Conservation (phyloP, 768 basidiomycete species). For the Tulasnella sp. region DNA sequence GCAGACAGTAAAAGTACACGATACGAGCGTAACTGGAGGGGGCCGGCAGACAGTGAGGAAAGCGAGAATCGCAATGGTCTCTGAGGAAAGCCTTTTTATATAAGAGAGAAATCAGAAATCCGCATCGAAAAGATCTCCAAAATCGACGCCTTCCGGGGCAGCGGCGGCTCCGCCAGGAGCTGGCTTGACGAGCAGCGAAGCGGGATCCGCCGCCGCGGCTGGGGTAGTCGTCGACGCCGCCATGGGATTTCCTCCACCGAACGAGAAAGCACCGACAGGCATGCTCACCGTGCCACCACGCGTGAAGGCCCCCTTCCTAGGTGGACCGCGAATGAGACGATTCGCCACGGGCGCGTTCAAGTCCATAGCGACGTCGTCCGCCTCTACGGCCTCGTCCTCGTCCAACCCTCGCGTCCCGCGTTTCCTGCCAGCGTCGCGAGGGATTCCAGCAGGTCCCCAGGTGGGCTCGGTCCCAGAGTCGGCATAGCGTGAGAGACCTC, state of each 20-base stretch:
- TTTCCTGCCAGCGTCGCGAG: neutral
- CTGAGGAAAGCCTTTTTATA: neutral
- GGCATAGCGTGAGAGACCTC: constrained; percentile 18
- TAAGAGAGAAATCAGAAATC: constrained; percentile 8
- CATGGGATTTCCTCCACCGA: neutral
- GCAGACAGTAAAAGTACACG: neutral
- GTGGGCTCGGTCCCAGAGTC: constrained; percentile 24
- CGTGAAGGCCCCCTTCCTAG: neutral
- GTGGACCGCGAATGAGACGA: constrained; percentile 17
- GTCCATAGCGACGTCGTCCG: constrained; percentile 4
- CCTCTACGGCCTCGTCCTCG: constrained; percentile 25
- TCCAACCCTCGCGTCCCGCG: constrained; percentile 19
- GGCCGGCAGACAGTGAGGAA: neutral
- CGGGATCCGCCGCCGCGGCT: neutral
- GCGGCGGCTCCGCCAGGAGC: neutral
- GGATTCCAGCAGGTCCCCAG: constrained; percentile 16
- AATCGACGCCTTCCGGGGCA: constrained; percentile 13
- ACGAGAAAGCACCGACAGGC: constrained; percentile 30
- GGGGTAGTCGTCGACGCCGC: neutral
- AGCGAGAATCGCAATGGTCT: neutral
- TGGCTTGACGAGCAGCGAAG: neutral
- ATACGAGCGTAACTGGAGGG: neutral
- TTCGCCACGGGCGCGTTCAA: neutral
- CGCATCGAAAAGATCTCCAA: constrained; percentile 29
- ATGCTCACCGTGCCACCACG: constrained; percentile 12